These are phyloP conservation scores for Saccharomycopsis sp. DNA, from an alignment of 805 yeast genomes.

Conservation along the genomic window DNA sequence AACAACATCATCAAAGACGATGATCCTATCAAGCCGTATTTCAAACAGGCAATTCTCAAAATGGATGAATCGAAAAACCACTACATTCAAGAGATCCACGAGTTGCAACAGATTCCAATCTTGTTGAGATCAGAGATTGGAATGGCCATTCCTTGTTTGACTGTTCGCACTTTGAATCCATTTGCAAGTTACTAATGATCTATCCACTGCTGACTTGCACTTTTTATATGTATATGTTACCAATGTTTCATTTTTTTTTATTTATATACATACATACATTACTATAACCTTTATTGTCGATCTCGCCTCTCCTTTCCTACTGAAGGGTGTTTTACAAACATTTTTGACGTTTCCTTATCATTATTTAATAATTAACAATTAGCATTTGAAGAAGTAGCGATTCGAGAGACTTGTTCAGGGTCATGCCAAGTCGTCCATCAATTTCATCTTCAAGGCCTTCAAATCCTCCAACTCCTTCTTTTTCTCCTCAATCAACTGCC, in stretches of 20 bases:
- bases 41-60: slow-evolving; percentile 47
- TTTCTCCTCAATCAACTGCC: slow-evolving; percentile 1
- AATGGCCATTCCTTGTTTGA: slow-evolving; percentile 90
- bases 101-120: slow-evolving; percentile 72
- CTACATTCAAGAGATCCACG: slow-evolving; percentile 73
- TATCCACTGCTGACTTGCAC: too few species aligned
- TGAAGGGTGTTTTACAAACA: too few species aligned
- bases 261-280: slow-evolving; percentile 1
- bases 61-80: slow-evolving; percentile 42
- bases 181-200: slow-evolving; percentile 37
- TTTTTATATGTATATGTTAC: too few species aligned
- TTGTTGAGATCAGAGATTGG: slow-evolving; percentile 86
- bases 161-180: slow-evolving; percentile 87
- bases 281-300: too few species aligned
- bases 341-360: too few species aligned
- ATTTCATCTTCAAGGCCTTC: slow-evolving; percentile 2
- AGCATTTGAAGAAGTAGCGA: too few species aligned
- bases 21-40: slow-evolving; percentile 45
- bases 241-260: neutral
- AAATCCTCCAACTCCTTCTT: slow-evolving; percentile 2
- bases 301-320: too few species aligned
- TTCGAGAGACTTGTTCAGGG: too few species aligned
- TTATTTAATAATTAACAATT: too few species aligned
- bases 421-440: neutral
- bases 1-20: slow-evolving; percentile 18